Evolutionary conservation across 2,329 filamentous ascomycete species (phyloP), one percentile per base, ranked within the genome.

Genomic region (Fusarium sp.): DNA sequence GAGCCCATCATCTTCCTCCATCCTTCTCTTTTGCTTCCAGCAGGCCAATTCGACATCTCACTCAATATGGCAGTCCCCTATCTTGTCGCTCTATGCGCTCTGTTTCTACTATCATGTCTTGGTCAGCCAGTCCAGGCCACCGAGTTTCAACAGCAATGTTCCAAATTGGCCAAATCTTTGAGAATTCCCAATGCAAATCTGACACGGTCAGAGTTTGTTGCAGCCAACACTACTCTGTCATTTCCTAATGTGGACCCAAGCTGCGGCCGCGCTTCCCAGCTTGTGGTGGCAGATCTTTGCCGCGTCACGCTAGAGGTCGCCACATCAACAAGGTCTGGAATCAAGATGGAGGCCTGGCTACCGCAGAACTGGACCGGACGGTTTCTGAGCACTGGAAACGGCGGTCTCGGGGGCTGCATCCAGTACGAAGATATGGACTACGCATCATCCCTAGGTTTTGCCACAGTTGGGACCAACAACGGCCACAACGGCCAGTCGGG

Each of bases 381-480:
- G 0, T 84, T 87, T 69, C 70, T 89, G 42, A 84, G 82, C 27
- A 86, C 85, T 0, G 87, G 86, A 2, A 88, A 88, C 50, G 86
- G 86, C 5, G 87, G 87, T 3, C 76, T 88, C 14, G 82, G 83
- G 42, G 87, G 86, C 20, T 87, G 87, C 70, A 85, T 88, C 54
- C 80, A 85, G 68, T 87, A 87, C 66, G 80, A 83, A 56, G 85
- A 87, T 63, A 77, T 89, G 18, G 85, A 83, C 2, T 88, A 88
- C 69, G 82, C 82, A 2, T 78, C 82, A 8, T 75, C 79, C 3
- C 75, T 84, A 14, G 86, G 86, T 1, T 88, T 88, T 70, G 85
- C 86, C 1, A 80, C 84, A 2, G 83, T 88, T 27, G 86, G 86
- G 2, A 85, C 86, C 8, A 88, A 88, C 74, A 88, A 86, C 35